A percentile compares a stretch with the other conserved stretches of the same genome.
Evolutionary conservation across 768 basidiomycete genomes (phyloP).

Genomic region (Lentinula boryana): DNA sequence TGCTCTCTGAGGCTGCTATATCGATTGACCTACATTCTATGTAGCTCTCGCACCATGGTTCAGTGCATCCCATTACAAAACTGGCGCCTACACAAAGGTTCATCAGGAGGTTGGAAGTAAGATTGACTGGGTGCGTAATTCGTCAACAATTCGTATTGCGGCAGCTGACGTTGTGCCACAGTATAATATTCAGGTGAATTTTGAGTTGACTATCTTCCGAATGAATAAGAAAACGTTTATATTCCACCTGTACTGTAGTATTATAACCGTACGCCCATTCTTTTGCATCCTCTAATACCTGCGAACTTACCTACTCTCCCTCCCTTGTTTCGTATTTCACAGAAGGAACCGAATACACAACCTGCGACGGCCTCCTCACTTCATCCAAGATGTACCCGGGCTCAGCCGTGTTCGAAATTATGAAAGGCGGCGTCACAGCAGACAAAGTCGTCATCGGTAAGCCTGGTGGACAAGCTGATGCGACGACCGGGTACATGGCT

Average conservation of each 20-base stretch:
- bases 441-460: constrained; percentile 54
- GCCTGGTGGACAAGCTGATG: constrained; percentile 31
- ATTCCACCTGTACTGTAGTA: neutral
- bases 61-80: neutral
- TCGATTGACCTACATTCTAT: neutral
- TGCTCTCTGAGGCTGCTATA: neutral
- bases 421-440: constrained; percentile 30
- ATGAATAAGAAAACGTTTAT: no score
- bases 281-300: neutral
- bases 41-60: constrained; percentile 5
- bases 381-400: constrained; percentile 30
- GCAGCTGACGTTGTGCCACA: neutral
- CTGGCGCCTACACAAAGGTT: constrained; percentile 24
- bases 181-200: constrained; percentile 1
- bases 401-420: constrained; percentile 32
- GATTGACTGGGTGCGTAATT: constrained; percentile 32
- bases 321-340: constrained; percentile 17
- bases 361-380: constrained; percentile 35
- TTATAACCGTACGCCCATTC: constrained; percentile 6
- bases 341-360: constrained; percentile 36
- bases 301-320: neutral
- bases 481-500: constrained; percentile 38
- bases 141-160: constrained; percentile 14
- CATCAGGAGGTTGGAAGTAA: constrained; percentile 29
- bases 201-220: neutral